Evolutionary conservation across 73 alveolate species (phyloP).

Genomic region (Urostyla sp.): DNA sequence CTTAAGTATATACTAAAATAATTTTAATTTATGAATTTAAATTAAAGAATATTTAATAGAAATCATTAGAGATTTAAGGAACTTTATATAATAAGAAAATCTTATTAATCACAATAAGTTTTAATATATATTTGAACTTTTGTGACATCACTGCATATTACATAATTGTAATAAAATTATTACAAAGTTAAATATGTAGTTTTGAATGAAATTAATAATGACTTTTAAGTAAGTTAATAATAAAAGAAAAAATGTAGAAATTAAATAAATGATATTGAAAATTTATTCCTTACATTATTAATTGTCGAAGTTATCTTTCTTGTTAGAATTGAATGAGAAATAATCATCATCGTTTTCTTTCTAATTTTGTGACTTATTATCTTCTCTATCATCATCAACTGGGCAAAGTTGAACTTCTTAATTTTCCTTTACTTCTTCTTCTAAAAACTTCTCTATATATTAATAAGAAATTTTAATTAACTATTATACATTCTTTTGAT

Average conservation of each 20-base stretch:
- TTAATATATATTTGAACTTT: no score
- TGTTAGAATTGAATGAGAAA: not conserved
- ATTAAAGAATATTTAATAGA: no score
- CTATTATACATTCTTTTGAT: slow-evolving; percentile 26
- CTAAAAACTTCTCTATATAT: not conserved
- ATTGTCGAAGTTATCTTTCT: not conserved
- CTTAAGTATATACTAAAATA: not conserved
- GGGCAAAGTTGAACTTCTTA: not conserved
- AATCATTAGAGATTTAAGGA: no score
- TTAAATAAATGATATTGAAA: no score
- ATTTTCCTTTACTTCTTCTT: slow-evolving; percentile 17
- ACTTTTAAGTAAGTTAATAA: no score
- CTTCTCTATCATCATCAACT: no score
- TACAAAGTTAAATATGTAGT: no score
- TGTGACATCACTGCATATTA: not conserved
- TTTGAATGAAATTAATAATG: no score
- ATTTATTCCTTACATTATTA: not conserved
- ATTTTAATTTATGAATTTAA: no score
- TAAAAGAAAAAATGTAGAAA: no score
- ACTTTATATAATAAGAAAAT: not conserved
- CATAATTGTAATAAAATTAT: not conserved
- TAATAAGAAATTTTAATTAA: not conserved
- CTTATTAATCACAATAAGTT: not conserved
- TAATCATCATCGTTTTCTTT: not conserved
- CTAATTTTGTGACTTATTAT: not conserved